phyloP scores from a whole-genome alignment of 2,329 filamentous ascomycete species.

The Diaporthe aspalathi region DNA sequence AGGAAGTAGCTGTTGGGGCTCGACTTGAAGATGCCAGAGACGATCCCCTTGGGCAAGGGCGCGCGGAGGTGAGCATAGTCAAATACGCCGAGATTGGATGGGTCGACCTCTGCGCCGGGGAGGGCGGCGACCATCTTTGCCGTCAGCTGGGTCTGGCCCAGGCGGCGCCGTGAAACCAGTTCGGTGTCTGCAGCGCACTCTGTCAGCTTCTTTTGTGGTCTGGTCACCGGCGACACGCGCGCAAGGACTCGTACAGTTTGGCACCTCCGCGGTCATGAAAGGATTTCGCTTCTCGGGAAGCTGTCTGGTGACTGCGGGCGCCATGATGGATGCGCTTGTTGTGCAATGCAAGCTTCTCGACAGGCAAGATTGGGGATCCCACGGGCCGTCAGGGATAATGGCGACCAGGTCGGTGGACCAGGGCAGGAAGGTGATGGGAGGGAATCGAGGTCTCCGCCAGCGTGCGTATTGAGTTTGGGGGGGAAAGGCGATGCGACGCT shows the following conservation, averaged over 20 bases:
- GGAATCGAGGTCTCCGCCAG: conserved; percentile 21
- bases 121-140: conserved; percentile 82
- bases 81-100: conserved; percentile 82
- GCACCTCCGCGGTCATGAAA: conserved; percentile 64
- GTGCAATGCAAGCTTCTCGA: conserved; percentile 31
- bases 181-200: conserved; percentile 67
- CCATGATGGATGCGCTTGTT: conserved; percentile 39
- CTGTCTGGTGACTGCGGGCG: conserved; percentile 38
- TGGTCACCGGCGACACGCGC: conserved; percentile 9
- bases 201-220: conserved; percentile 36
- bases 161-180: conserved; percentile 83
- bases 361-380: not conserved
- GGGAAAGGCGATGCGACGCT: conserved; percentile 35
- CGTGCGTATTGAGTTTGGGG: conserved; percentile 15
- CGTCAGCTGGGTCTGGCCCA: conserved; percentile 91
- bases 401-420: not conserved
- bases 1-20: conserved; percentile 95
- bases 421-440: conserved; percentile 1
- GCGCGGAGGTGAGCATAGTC: conserved; percentile 97
- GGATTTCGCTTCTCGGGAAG: conserved; percentile 64
- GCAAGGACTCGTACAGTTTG: conserved; percentile 56
- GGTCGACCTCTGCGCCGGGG: conserved; percentile 76
- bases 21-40: conserved; percentile 91
- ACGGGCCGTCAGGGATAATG: not conserved
- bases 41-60: conserved; percentile 89